Conservation (phyloP, 306 rosid genomes). For the Gynostemma pentaphyllum region DNA sequence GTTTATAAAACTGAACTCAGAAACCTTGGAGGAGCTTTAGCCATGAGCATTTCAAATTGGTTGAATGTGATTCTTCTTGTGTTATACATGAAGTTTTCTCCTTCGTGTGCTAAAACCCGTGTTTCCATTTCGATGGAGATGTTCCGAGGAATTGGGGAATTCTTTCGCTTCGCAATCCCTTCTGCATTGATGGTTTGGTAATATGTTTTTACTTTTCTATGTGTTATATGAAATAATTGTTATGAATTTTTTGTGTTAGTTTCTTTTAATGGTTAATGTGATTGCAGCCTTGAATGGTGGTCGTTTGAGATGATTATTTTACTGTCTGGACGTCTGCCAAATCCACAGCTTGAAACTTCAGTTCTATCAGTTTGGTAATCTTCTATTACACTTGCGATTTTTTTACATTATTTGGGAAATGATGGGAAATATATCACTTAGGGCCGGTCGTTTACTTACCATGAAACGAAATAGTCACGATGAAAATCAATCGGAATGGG, state of each 20-base stretch:
- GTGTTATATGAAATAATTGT: not conserved
- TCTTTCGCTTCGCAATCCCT: constrained; percentile 56
- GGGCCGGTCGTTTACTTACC: too few relatives aligned
- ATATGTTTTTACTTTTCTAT: not conserved
- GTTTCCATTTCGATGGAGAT: constrained; percentile 27
- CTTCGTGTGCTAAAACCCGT: constrained; percentile 20
- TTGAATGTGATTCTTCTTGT: constrained; percentile 40
- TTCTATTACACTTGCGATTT: not conserved
- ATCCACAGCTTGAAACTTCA: constrained; percentile 76
- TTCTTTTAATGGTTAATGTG: not conserved
- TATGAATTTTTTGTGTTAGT: too few relatives aligned
- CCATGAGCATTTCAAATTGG: constrained; percentile 61
- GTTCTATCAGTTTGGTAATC: constrained; percentile 58
- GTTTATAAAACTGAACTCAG: constrained; percentile 43
- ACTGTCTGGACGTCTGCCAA: constrained; percentile 64
- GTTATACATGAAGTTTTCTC: constrained; percentile 37
- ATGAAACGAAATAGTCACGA: too few relatives aligned
- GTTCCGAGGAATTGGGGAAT: constrained; percentile 40
- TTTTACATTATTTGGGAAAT: not conserved
- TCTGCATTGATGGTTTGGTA: constrained; percentile 74
- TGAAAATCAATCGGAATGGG: too few relatives aligned
- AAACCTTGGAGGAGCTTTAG: constrained; percentile 61
- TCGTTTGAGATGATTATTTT: constrained; percentile 15
- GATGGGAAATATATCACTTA: not conserved
- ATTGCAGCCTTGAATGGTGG: constrained; percentile 14